Evolutionary conservation across 768 basidiomycete species (phyloP), one percentile per base, ranked within the genome.

Genomic region (Daedaleopsis sinensis): DNA sequence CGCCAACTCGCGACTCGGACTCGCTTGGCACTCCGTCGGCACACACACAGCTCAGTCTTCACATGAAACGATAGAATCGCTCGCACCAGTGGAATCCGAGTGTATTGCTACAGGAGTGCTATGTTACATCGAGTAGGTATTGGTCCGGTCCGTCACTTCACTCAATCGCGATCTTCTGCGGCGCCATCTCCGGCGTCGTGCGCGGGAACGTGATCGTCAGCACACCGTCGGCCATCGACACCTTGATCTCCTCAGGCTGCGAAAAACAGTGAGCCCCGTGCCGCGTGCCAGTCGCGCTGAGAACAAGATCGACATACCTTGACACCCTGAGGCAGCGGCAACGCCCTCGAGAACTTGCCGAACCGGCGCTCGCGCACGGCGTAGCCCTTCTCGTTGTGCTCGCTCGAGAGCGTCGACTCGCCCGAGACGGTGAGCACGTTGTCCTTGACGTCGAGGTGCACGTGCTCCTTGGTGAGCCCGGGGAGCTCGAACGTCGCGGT

Each of bases 401-500:
- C 65, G 13, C 70, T 52, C 7, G 71, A 67, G 44, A 67, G 50
- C 47, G 71, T 76, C 23, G 67, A 74, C 72, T 87, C 81, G 11
- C 83, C 86, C 3, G 83, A 80, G 51, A 88, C 68, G 48, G 71
- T 80, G 52, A 88, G 79, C 2, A 77, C 72, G 59, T 80, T 79
- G 61, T 81, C 77, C 59, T 80, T 77, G 9, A 84, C 66, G 57
- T 86, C 84, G 64, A 88, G 79, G 52, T 72, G 71, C 51, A 87
- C 74, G 60, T 85, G 72, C 49, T 84, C 80, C 36, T 81, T 79
- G 57, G 73, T 73, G 42, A 86, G 32, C 19, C 85, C 85, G 0
- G 87, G 85, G 8, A 88, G 72, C 64, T 88, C 86, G 67, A 87
- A 84, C 8, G 76, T 71, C 44, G 85, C 85, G 0, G 81, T 83